Evolutionary conservation across 2,329 filamentous ascomycete species (phyloP).

Genomic region (Pseudocercospora crystallina): DNA sequence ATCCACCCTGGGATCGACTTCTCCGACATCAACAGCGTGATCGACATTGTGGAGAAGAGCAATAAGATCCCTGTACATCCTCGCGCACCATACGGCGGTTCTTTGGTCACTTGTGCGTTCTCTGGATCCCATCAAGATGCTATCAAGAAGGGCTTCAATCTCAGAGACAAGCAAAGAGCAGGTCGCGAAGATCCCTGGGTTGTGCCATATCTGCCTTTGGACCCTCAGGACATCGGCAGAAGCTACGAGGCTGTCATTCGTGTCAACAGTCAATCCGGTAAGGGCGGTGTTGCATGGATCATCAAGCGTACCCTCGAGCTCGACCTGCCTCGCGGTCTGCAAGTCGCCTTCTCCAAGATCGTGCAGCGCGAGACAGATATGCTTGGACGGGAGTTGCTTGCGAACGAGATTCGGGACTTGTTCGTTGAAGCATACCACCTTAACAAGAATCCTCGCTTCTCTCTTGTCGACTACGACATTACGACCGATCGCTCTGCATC

Average conservation of each 20-base stretch:
- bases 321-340: slow-evolving; percentile 87
- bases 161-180: slow-evolving; percentile 61
- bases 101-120: slow-evolving; percentile 89
- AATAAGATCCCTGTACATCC: slow-evolving; percentile 94
- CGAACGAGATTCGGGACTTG: slow-evolving; percentile 79
- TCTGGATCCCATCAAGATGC: slow-evolving; percentile 92
- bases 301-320: slow-evolving; percentile 85
- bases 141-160: slow-evolving; percentile 84
- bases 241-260: slow-evolving; percentile 98
- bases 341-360: slow-evolving; percentile 84
- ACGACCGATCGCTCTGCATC: slow-evolving; percentile 76
- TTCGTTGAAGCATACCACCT: slow-evolving; percentile 89
- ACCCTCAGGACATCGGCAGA: slow-evolving; percentile 88
- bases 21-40: slow-evolving; percentile 80
- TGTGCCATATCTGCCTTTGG: slow-evolving; percentile 87
- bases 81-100: slow-evolving; percentile 85
- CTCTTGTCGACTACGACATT: slow-evolving; percentile 88
- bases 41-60: slow-evolving; percentile 84
- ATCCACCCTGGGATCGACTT: slow-evolving; percentile 85
- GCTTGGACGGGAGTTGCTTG: slow-evolving; percentile 78
- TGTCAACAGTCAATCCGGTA: slow-evolving; percentile 94
- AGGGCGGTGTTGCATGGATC: slow-evolving; percentile 92
- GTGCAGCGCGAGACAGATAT: slow-evolving; percentile 80
- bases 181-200: slow-evolving; percentile 71
- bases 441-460: slow-evolving; percentile 78